Percentiles rank a stretch among this genome's conserved stretches.
Conservation (phyloP, 768 basidiomycete species). For the Favolaschia claudopus region DNA sequence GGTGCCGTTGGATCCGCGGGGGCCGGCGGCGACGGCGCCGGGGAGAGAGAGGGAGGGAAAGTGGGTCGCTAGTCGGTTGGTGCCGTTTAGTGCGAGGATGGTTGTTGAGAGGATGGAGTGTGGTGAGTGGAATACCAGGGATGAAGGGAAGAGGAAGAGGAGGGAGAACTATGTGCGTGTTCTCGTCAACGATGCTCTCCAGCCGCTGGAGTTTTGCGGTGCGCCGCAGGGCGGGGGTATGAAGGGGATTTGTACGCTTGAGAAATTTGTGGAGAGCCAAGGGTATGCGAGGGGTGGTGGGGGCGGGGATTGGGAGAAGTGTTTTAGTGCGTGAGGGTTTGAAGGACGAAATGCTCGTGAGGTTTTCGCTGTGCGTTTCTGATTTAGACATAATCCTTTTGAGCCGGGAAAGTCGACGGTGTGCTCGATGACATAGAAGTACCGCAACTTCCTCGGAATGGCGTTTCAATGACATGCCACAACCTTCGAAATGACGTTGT, state of each 20-base stretch:
- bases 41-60: constrained; percentile 44
- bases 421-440: no score
- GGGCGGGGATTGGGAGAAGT: constrained; percentile 74
- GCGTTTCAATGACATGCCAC: no score
- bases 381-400: no score
- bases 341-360: no score
- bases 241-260: constrained; percentile 73
- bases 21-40: constrained; percentile 32
- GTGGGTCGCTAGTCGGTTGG: constrained; percentile 67
- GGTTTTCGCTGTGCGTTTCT: no score
- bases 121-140: no score
- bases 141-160: no score
- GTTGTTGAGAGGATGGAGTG: constrained; percentile 76
- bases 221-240: constrained; percentile 38
- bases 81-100: constrained; percentile 80
- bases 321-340: no score
- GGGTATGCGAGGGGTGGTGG: constrained; percentile 72
- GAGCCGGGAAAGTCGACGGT: no score
- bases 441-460: no score
- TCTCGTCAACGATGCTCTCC: constrained; percentile 79
- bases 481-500: no score
- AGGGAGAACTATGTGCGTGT: constrained; percentile 67
- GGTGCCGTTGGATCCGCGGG: no score
- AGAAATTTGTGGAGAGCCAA: constrained; percentile 76
- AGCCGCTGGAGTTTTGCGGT: constrained; percentile 70